Conservation (phyloP, 2,329 filamentous ascomycete genomes). For the Verticillium nonalfalfae region DNA sequence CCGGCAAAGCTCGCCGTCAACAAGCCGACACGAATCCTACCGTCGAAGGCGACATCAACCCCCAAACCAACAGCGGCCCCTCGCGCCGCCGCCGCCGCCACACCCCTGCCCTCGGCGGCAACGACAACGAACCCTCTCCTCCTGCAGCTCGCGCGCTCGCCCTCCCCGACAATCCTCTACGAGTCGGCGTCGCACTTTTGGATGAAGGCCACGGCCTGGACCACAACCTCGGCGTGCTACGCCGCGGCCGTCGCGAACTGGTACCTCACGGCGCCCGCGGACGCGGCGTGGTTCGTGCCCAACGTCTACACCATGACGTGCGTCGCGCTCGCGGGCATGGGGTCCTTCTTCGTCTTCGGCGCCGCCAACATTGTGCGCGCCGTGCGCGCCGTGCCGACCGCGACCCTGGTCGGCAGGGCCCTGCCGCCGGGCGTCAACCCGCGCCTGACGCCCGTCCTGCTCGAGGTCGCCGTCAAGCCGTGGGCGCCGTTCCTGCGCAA, state of each 20-base stretch:
- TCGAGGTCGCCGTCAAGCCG: slow-evolving; percentile 47
- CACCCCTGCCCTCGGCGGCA: neutral
- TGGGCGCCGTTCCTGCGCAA: slow-evolving; percentile 38
- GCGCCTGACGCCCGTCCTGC: slow-evolving; percentile 24
- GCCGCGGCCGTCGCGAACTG: slow-evolving; percentile 43
- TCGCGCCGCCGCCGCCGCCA: neutral
- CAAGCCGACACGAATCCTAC: neutral
- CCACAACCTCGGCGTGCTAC: slow-evolving; percentile 46
- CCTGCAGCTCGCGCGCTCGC: slow-evolving; percentile 48
- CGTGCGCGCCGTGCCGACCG: slow-evolving; percentile 47
- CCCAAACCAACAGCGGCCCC: neutral
- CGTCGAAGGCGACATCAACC: neutral
- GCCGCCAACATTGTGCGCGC: slow-evolving; percentile 50
- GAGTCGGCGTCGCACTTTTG: slow-evolving; percentile 57
- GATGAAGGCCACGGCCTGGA: slow-evolving; percentile 56
- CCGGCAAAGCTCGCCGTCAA: neutral
- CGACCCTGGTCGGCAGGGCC: slow-evolving; percentile 6
- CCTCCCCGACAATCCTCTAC: slow-evolving; percentile 56
- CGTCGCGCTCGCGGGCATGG: slow-evolving; percentile 53
- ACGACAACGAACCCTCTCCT: slow-evolving; percentile 36
- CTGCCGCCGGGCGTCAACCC: slow-evolving; percentile 8
- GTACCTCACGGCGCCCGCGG: slow-evolving; percentile 40
- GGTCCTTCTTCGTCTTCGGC: slow-evolving; percentile 52
- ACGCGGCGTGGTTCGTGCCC: slow-evolving; percentile 49
- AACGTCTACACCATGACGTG: slow-evolving; percentile 52